phyloP scores from a whole-genome alignment of 768 basidiomycete genomes.

The Coprinellus micaceus region DNA sequence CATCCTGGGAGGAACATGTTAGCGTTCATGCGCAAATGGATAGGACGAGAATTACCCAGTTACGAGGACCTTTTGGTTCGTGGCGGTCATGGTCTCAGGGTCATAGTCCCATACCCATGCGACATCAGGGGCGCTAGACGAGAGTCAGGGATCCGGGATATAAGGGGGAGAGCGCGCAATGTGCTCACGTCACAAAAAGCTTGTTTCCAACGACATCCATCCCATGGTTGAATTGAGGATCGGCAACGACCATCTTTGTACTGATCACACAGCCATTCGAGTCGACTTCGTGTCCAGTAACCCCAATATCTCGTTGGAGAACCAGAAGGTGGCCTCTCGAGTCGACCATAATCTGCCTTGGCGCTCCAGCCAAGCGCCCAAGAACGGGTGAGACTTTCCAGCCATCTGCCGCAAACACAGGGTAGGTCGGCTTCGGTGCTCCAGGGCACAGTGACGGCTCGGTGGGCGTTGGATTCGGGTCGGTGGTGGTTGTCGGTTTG shows the following conservation, averaged over 20 bases:
- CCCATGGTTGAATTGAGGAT: conserved; percentile 13
- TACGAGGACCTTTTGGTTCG: conserved; percentile 11
- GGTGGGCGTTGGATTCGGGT: neutral
- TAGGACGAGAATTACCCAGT: conserved; percentile 7
- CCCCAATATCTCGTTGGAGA: neutral
- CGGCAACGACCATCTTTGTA: conserved; percentile 11
- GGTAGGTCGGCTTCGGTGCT: neutral
- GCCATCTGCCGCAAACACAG: neutral
- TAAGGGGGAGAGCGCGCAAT: neutral
- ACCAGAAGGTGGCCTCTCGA: conserved; percentile 3
- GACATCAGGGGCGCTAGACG: conserved; percentile 7
- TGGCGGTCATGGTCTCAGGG: conserved; percentile 11
- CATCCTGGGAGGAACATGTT: conserved; percentile 5
- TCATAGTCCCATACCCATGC: conserved; percentile 18
- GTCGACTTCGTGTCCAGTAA: conserved; percentile 7
- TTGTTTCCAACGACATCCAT: conserved; percentile 12
- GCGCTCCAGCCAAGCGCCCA: neutral
- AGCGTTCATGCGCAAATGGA: neutral
- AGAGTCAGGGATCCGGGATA: neutral
- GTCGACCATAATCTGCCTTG: conserved; percentile 1
- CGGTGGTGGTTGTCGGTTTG: neutral
- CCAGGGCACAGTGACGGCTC: neutral
- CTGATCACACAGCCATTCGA: conserved; percentile 15
- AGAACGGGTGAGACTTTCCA: neutral
- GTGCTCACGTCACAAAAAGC: conserved; percentile 8